A percentile compares a stretch with the other conserved stretches of the same genome.
Evolutionary conservation across 2,329 filamentous ascomycete genomes (phyloP).

Genomic region (Fusarium pseudonygamai): DNA sequence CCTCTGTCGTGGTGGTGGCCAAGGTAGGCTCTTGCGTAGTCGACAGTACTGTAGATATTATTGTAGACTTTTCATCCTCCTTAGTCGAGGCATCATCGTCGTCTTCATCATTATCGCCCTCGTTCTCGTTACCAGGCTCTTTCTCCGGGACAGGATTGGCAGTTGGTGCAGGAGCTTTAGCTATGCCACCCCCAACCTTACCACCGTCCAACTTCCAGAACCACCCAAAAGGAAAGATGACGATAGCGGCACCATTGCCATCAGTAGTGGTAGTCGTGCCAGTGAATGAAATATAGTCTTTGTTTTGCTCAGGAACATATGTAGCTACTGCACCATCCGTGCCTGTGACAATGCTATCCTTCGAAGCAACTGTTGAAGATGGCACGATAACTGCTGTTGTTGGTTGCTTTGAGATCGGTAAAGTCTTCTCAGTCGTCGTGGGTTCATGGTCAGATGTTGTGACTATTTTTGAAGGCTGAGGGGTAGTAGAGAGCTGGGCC

Average conservation of each 20-base stretch:
- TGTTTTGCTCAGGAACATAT: neutral
- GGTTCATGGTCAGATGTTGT: too few relatives aligned
- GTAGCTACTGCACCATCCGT: neutral
- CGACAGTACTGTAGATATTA: fast-evolving
- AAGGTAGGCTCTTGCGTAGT: neutral
- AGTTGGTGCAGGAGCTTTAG: neutral
- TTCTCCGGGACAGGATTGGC: neutral
- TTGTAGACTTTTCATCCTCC: neutral
- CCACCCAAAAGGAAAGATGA: neutral
- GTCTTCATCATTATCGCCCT: fast-evolving
- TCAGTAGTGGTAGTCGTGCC: neutral
- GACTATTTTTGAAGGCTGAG: too few relatives aligned
- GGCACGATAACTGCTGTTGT: neutral
- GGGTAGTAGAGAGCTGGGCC: too few relatives aligned
- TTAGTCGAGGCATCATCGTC: neutral
- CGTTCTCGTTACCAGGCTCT: neutral
- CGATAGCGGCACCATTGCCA: neutral
- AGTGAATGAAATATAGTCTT: neutral
- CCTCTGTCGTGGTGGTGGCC: neutral
- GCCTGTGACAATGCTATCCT: neutral
- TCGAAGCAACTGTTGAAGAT: neutral
- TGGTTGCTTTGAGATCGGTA: neutral
- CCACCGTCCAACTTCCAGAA: neutral
- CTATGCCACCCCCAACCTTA: neutral
- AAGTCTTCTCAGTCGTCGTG: neutral